Base-by-base conservation (phyloP, 306 rosid species). In the Prunus mira region DNA sequence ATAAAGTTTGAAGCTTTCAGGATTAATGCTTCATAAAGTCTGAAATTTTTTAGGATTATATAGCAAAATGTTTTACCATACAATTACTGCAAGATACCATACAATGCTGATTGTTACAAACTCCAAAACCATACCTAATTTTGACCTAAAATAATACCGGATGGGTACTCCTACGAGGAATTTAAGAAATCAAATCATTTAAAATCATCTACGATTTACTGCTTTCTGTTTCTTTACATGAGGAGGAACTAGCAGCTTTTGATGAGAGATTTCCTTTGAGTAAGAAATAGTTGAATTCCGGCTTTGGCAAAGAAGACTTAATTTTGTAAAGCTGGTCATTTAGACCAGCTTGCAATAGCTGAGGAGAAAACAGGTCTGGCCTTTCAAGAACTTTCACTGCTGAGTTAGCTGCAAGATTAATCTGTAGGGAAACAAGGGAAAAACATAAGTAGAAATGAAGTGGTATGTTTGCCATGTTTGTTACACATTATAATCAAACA, bases 381-480 rank as follows among this genome's bases (percentile, higher is more conserved):
- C 72, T 80, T 75, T 86, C 85, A n/a, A 86, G 43, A 78, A 79
- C 83, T 80, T 83, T 78, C 34, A 71, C 72, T 12, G 85, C 75
- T 20, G 83, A 74, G 65, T 41, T 71, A 9, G 83, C 79, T 70
- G 84, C 87, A 86, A 66, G 47, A 72, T 69, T 78, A 47, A 77
- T 65, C 87, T 86, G 76, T 45, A 45, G 54, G 24, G 69, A 62
- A 64, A 54, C 14, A 24, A 5, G 12, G n/a, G 52, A 18, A 18
- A 12, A 3, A 41, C 27, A 32, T 30, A 3, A 66, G 67, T 38
- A 54, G 22, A 74, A 47, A 64, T 28, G 62, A 24, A 9, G 20
- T 17, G 43, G 9, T 38, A 38, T 38, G 43, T 38, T 7, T 7
- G 43, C 43, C 43, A 38, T 34, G 60, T 75, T 34, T 30, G 27